Percentiles rank a stretch among this genome's conserved stretches.
These are phyloP conservation scores for Lactifluus volemus DNA, from an alignment of 768 basidiomycete species.

Conservation along the genomic window DNA sequence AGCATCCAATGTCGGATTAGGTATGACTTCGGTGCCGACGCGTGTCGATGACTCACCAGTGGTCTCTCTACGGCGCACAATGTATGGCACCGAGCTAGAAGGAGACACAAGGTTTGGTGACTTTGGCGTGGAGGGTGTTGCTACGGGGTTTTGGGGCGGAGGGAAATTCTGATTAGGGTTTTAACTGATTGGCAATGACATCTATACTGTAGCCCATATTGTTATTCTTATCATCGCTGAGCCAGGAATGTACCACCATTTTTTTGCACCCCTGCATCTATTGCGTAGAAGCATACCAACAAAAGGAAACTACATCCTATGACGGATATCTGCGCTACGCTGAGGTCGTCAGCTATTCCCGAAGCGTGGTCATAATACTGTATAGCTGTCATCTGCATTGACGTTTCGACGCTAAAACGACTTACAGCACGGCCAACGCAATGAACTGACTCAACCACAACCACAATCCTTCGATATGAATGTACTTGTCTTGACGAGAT, in stretches of 20 bases:
- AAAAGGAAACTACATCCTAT: not conserved
- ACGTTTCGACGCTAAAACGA: too few species aligned
- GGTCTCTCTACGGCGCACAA: constrained; percentile 52
- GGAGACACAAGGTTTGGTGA: constrained; percentile 77
- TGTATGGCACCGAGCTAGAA: constrained; percentile 83
- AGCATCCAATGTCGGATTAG: constrained; percentile 32
- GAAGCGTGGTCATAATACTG: not conserved
- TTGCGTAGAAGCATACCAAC: not conserved
- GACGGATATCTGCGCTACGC: not conserved
- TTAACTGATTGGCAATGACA: not conserved
- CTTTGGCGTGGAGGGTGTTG: constrained; percentile 72
- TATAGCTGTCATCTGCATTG: not conserved
- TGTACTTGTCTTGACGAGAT: too few species aligned
- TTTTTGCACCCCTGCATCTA: not conserved
- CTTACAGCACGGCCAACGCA: too few species aligned
- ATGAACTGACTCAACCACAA: too few species aligned
- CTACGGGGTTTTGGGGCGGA: constrained; percentile 60
- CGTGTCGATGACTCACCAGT: constrained; percentile 36
- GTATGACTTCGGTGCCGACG: constrained; percentile 33
- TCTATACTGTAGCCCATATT: constrained; percentile 5
- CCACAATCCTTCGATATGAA: too few species aligned
- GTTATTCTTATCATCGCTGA: constrained; percentile 13
- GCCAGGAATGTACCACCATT: constrained; percentile 6
- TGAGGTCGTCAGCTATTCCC: not conserved
- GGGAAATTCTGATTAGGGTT: constrained; percentile 32